A percentile compares a stretch with the other conserved stretches of the same genome.
These are phyloP conservation scores for Hysterium pulicare DNA, from an alignment of 2,329 filamentous ascomycete genomes.

Conservation along the genomic window DNA sequence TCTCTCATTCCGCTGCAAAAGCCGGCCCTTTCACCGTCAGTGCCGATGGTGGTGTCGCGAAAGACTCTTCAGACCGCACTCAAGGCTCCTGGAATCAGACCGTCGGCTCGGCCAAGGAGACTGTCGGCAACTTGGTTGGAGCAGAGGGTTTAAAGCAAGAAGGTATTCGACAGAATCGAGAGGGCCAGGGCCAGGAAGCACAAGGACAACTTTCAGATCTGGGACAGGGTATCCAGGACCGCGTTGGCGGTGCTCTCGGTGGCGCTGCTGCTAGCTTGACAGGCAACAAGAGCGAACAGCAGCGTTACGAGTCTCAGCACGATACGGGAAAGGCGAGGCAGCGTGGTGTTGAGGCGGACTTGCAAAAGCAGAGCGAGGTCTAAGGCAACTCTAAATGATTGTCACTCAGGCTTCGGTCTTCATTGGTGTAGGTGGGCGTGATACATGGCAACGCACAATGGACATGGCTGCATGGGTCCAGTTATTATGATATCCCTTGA, in stretches of 20 bases:
- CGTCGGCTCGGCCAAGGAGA: slow-evolving; percentile 79
- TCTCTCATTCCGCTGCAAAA: slow-evolving; percentile 72
- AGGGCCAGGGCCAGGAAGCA: slow-evolving; percentile 79
- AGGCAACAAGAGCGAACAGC: slow-evolving; percentile 65
- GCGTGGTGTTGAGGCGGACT: slow-evolving; percentile 76
- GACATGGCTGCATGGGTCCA: too few species aligned
- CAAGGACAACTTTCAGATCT: slow-evolving; percentile 76
- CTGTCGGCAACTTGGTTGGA: slow-evolving; percentile 71
- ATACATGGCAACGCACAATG: too few species aligned
- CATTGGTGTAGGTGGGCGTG: too few species aligned
- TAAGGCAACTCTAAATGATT: background rate
- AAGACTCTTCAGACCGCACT: slow-evolving; percentile 69
- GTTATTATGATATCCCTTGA: too few species aligned
- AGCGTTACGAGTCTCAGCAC: slow-evolving; percentile 65
- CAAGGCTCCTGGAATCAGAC: slow-evolving; percentile 84
- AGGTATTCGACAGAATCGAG: slow-evolving; percentile 73
- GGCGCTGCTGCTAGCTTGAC: slow-evolving; percentile 67
- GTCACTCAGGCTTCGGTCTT: background rate
- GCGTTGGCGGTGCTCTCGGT: slow-evolving; percentile 67
- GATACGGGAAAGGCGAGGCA: slow-evolving; percentile 81
- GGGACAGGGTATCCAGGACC: slow-evolving; percentile 56
- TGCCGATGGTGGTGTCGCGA: slow-evolving; percentile 64
- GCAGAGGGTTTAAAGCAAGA: slow-evolving; percentile 70
- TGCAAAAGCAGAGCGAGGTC: slow-evolving; percentile 64
- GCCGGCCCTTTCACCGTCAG: slow-evolving; percentile 69